Percentiles rank a stretch among this genome's conserved stretches.
Conservation (phyloP, 768 basidiomycete genomes). For the Trametopsis cervina region DNA sequence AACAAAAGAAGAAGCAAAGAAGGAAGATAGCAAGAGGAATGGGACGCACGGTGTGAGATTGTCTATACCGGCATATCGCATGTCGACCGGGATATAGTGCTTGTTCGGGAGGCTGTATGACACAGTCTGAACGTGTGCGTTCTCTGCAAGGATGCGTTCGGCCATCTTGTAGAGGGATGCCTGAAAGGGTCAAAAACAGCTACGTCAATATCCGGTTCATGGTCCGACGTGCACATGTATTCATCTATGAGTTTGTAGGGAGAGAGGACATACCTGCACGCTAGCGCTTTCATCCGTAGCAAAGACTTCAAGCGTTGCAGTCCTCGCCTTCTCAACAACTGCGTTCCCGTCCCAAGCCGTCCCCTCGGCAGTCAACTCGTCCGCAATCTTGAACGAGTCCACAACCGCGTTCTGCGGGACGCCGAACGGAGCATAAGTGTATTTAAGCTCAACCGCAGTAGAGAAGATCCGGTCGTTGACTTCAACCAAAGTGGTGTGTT, state of each 20-base stretch:
- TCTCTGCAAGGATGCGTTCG: conserved; percentile 60
- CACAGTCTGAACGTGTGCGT: conserved; percentile 50
- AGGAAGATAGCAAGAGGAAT: too few species aligned
- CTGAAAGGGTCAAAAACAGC: conserved; percentile 30
- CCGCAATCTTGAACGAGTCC: conserved; percentile 41
- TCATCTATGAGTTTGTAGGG: not conserved
- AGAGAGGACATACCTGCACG: conserved; percentile 61
- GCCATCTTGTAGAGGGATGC: conserved; percentile 92
- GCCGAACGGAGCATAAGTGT: conserved; percentile 48
- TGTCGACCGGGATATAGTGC: conserved; percentile 88
- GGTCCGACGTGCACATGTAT: not conserved
- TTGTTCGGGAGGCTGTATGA: conserved; percentile 85
- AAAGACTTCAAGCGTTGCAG: conserved; percentile 72
- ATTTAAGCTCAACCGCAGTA: conserved; percentile 75
- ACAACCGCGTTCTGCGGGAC: conserved; percentile 34
- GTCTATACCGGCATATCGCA: conserved; percentile 65
- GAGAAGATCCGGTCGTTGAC: conserved; percentile 89
- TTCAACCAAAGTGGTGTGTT: conserved; percentile 80
- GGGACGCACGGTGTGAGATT: conserved; percentile 56
- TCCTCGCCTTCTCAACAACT: conserved; percentile 44
- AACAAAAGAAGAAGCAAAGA: conserved; percentile 3
- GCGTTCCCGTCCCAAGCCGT: conserved; percentile 54
- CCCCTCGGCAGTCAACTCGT: conserved; percentile 27
- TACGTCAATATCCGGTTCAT: not conserved
- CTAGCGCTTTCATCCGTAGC: conserved; percentile 86